Percentiles rank a stretch among this genome's conserved stretches.
phyloP scores from a whole-genome alignment of 2,329 filamentous ascomycete species.

The Coniella vitis region DNA sequence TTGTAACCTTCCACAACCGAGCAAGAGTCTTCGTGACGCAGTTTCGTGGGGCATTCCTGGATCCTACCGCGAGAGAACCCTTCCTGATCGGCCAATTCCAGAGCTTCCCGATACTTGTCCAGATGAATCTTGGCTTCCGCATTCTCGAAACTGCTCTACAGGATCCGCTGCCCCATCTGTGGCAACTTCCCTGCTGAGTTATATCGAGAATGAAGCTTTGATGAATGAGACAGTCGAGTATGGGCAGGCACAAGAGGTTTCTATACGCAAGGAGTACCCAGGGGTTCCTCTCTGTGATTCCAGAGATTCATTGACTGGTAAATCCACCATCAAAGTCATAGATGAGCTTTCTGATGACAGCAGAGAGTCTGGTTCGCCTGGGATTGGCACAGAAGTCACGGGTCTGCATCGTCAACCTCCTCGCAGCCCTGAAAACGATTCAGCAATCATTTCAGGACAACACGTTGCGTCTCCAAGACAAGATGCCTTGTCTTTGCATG shows the following conservation, averaged over 20 bases:
- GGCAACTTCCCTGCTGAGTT: constrained; percentile 13
- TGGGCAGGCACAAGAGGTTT: constrained; percentile 10
- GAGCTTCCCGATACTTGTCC: background rate
- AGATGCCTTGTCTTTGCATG: no score
- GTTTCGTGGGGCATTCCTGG: constrained; percentile 14
- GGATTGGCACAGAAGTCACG: no score
- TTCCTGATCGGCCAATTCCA: constrained; percentile 24
- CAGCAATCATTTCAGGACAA: no score
- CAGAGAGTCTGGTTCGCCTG: no score
- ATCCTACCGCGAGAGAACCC: constrained; percentile 21
- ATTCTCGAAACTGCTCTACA: constrained; percentile 16
- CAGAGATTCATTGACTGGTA: background rate
- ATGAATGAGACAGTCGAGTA: constrained; percentile 13
- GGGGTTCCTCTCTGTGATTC: background rate
- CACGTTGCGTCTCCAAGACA: no score
- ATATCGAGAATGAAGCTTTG: constrained; percentile 10
- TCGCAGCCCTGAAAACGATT: no score
- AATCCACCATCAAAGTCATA: background rate
- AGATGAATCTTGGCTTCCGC: constrained; percentile 4
- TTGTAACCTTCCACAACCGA: constrained; percentile 24
- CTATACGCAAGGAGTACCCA: constrained; percentile 1
- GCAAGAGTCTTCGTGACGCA: constrained; percentile 25
- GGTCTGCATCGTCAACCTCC: no score
- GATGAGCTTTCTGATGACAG: no score
- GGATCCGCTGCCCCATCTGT: constrained; percentile 12